Conservation (phyloP, 1,284 basidiomycete species). For the Cystobasidium pallidum region DNA sequence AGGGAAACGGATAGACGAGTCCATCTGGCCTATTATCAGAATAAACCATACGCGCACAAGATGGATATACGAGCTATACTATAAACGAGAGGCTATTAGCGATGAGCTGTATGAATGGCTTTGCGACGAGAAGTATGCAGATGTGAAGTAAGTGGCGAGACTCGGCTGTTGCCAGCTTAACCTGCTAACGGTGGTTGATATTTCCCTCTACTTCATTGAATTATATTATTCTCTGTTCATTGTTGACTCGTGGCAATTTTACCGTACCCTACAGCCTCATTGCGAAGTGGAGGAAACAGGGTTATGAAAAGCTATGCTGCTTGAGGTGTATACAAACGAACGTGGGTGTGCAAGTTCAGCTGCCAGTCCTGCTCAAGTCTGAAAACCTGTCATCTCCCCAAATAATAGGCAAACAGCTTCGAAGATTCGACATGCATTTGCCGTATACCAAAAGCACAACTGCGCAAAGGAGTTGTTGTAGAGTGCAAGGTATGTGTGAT, state of each 20-base stretch:
- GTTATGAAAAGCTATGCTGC: conserved; percentile 98
- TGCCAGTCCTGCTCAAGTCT: background rate
- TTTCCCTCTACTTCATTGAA: background rate
- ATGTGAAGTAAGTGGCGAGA: conserved; percentile 78
- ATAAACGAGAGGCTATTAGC: conserved; percentile 94
- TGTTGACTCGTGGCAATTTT: no score
- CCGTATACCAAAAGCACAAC: conserved; percentile 90
- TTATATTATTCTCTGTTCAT: no score
- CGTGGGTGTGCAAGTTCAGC: conserved; percentile 58
- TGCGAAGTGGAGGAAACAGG: conserved; percentile 99
- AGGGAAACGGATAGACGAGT: conserved; percentile 95
- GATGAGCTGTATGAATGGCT: conserved; percentile 97
- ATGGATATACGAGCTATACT: conserved; percentile 98
- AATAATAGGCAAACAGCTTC: conserved; percentile 91
- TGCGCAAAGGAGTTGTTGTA: conserved; percentile 89
- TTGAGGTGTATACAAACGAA: conserved; percentile 93
- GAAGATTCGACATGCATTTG: conserved; percentile 99
- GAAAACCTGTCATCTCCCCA: background rate
- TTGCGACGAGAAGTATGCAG: conserved; percentile 94
- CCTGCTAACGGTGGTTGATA: background rate
- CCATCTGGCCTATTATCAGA: conserved; percentile 98
- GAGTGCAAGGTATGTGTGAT: conserved; percentile 49
- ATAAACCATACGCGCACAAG: conserved; percentile 89
- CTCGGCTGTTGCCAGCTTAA: background rate
- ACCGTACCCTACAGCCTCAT: conserved; percentile 90